Evolutionary conservation across 441 rosid species (phyloP).

Genomic region (Croton setiger): DNA sequence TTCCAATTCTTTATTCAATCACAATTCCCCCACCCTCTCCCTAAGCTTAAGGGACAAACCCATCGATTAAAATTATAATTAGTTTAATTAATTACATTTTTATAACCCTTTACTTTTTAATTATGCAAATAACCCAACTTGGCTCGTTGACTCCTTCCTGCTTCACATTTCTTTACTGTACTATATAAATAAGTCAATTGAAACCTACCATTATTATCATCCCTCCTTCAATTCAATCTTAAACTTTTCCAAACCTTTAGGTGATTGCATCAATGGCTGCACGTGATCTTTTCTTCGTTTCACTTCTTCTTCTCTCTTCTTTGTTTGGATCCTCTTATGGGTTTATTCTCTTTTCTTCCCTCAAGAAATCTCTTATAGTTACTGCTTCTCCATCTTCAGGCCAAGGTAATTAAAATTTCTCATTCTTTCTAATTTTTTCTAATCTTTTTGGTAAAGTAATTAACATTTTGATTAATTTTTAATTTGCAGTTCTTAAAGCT

Average conservation of each 20-base stretch:
- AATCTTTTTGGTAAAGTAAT: no score
- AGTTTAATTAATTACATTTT: no score
- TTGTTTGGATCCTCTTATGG: conserved; percentile 33
- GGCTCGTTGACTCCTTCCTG: conserved; percentile 27
- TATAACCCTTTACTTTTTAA: conserved; percentile 4
- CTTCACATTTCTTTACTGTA: not conserved
- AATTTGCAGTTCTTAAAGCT: conserved; percentile 42
- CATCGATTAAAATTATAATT: not conserved
- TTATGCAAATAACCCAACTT: conserved; percentile 1
- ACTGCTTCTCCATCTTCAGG: conserved; percentile 38
- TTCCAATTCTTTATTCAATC: not conserved
- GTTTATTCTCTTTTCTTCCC: conserved; percentile 40
- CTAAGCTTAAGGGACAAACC: conserved; percentile 27
- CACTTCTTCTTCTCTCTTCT: conserved; percentile 34
- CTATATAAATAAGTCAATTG: conserved; percentile 17
- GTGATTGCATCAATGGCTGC: conserved; percentile 25
- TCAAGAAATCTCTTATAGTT: conserved; percentile 36
- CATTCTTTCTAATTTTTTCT: not conserved
- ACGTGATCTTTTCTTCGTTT: conserved; percentile 29
- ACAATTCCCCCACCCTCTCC: conserved; percentile 25
- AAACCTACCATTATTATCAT: not conserved
- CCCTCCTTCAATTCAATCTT: not conserved
- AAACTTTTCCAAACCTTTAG: conserved; percentile 4
- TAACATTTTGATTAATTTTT: not conserved
- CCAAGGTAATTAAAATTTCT: conserved; percentile 25